phyloP scores from a whole-genome alignment of 2,329 filamentous ascomycete species.

The Dactylellina sp. region DNA sequence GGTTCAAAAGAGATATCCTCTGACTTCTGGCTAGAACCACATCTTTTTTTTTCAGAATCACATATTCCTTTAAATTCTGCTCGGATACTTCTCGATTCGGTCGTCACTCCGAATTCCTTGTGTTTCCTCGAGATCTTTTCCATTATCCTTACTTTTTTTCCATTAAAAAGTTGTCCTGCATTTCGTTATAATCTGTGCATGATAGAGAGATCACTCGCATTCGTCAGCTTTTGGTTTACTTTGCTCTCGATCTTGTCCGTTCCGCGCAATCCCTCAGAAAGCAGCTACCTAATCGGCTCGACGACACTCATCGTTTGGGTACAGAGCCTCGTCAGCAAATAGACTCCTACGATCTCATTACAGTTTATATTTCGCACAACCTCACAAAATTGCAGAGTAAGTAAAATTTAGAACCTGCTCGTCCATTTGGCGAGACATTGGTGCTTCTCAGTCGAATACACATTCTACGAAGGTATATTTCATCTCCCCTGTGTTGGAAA shows the following conservation, averaged over 20 bases:
- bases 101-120: conserved; percentile 16
- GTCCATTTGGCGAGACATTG: too few relatives aligned
- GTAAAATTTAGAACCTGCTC: neutral
- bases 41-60: conserved; percentile 24
- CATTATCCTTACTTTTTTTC: conserved; percentile 6
- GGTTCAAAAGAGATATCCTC: conserved; percentile 45
- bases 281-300: conserved; percentile 54
- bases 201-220: conserved; percentile 20
- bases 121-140: conserved; percentile 12
- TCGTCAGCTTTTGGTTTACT: conserved; percentile 41
- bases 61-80: conserved; percentile 37
- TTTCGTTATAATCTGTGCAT: conserved; percentile 14
- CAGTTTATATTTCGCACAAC: conserved; percentile 1
- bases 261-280: conserved; percentile 45
- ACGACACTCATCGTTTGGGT: conserved; percentile 16
- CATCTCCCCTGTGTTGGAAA: conserved; percentile 22
- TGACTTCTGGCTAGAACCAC: conserved; percentile 16
- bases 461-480: too few relatives aligned
- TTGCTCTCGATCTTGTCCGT: conserved; percentile 15
- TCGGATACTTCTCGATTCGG: conserved; percentile 25
- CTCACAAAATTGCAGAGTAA: neutral
- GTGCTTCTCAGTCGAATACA: too few relatives aligned
- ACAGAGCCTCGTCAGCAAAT: conserved; percentile 41
- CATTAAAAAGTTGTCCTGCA: conserved; percentile 7
- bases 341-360: conserved; percentile 23